A percentile compares a stretch with the other conserved stretches of the same genome.
Evolutionary conservation across 495 filamentous ascomycete species (phyloP).

Genomic region (Aspergillus ellipticus): DNA sequence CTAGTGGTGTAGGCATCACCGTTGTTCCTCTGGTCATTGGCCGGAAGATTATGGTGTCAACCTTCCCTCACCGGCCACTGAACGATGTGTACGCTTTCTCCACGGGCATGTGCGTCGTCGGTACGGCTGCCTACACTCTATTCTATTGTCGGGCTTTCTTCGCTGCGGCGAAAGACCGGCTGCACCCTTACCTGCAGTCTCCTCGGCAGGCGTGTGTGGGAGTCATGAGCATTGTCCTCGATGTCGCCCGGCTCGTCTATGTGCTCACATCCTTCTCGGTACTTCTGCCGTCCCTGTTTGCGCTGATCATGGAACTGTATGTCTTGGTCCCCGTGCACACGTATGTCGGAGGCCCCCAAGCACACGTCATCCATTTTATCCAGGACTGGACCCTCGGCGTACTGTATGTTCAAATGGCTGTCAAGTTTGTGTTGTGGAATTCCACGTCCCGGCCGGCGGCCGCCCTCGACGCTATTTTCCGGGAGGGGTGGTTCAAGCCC

Average conservation of each 20-base stretch:
- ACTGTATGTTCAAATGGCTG: conserved; percentile 84
- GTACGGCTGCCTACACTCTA: conserved; percentile 55
- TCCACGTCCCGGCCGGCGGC: conserved; percentile 64
- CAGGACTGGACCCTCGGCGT: conserved; percentile 94
- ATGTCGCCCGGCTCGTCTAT: conserved; percentile 56
- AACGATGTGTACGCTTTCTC: conserved; percentile 98
- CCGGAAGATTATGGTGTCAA: conserved; percentile 63
- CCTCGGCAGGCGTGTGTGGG: conserved; percentile 25
- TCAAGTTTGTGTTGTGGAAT: conserved; percentile 63
- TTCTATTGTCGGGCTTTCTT: conserved; percentile 50
- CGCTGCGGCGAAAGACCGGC: conserved; percentile 27
- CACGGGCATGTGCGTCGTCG: conserved; percentile 75
- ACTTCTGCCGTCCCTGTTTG: conserved; percentile 78
- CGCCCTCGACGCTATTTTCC: conserved; percentile 70
- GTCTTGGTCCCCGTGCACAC: conserved; percentile 85
- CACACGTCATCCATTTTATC: conserved; percentile 80
- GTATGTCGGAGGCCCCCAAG: conserved; percentile 52
- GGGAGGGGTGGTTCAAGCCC: conserved; percentile 76
- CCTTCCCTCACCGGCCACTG: conserved; percentile 64
- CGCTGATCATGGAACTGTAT: conserved; percentile 82
- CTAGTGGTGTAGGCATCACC: conserved; percentile 85
- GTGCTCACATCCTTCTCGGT: conserved; percentile 66
- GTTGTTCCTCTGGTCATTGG: conserved; percentile 86
- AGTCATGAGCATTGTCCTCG: conserved; percentile 9
- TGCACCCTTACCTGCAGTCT: conserved; percentile 33